These are phyloP conservation scores for Thyridium curvatum DNA, from an alignment of 2,329 filamentous ascomycete genomes.

Conservation along the genomic window DNA sequence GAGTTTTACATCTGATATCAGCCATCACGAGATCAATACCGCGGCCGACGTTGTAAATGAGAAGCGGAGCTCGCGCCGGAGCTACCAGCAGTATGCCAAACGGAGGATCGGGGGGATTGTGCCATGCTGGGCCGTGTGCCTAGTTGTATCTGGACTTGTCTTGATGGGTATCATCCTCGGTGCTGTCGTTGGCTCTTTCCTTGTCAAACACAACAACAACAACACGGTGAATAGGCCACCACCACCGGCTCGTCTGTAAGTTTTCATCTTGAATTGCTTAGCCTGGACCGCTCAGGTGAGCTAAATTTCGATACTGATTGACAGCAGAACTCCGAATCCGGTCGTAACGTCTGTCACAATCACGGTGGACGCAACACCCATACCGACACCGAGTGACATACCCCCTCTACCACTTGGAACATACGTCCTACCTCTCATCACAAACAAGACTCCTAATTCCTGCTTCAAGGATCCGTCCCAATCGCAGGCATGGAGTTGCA, in stretches of 20 bases:
- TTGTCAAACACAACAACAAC: conserved; percentile 25
- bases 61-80: conserved; percentile 47
- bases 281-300: too few species aligned
- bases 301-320: conserved; percentile 7
- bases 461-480: conserved; percentile 53
- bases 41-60: conserved; percentile 39
- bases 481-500: conserved; percentile 58
- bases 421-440: conserved; percentile 47
- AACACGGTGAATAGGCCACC: conserved; percentile 6
- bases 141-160: conserved; percentile 40
- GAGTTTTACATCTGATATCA: conserved; percentile 43
- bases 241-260: conserved; percentile 15
- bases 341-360: conserved; percentile 19
- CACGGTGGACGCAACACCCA: conserved; percentile 42
- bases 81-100: conserved; percentile 40
- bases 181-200: conserved; percentile 45
- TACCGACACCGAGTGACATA: conserved; percentile 45
- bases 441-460: conserved; percentile 40
- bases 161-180: conserved; percentile 51
- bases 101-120: conserved; percentile 52
- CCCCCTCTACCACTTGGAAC: conserved; percentile 47
- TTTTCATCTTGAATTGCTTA: neutral
- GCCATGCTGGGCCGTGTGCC: conserved; percentile 54
- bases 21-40: conserved; percentile 48
- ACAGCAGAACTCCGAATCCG: conserved; percentile 10